These are phyloP conservation scores for Xanthoconium separans DNA, from an alignment of 1,284 basidiomycete species.

Conservation along the genomic window DNA sequence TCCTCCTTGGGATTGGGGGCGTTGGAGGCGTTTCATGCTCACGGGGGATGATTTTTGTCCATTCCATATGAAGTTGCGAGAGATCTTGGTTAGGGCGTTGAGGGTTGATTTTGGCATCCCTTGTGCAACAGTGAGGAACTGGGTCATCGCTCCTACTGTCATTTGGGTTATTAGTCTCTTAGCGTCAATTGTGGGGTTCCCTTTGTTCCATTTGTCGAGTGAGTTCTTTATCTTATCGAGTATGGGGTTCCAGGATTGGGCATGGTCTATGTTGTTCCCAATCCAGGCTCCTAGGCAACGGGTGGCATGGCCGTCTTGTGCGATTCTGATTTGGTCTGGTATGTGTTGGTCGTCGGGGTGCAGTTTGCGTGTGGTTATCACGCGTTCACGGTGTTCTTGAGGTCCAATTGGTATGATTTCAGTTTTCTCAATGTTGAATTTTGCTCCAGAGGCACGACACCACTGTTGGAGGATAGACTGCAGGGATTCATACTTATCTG, in stretches of 20 bases:
- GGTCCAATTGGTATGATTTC: slow-evolving; percentile 20
- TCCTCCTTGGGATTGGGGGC: neutral
- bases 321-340: slow-evolving; percentile 5
- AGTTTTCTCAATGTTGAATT: slow-evolving; percentile 19
- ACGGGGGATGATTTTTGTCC: neutral
- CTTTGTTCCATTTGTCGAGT: neutral
- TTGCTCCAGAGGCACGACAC: slow-evolving; percentile 6
- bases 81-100: too few species aligned
- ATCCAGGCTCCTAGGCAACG: slow-evolving; percentile 13
- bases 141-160: neutral
- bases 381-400: too few species aligned
- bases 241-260: too few species aligned
- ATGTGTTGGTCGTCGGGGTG: too few species aligned
- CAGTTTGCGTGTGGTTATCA: too few species aligned
- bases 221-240: too few species aligned
- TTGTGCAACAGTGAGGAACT: neutral
- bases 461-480: neutral
- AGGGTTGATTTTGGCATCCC: neutral
- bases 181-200: neutral
- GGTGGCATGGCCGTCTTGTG: neutral
- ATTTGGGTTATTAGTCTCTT: neutral
- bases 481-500: slow-evolving; percentile 6
- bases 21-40: neutral
- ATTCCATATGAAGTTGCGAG: neutral
- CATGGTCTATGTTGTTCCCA: slow-evolving; percentile 9